phyloP scores from a whole-genome alignment of 2,329 filamentous ascomycete species.

The Rosellinia necatrix region DNA sequence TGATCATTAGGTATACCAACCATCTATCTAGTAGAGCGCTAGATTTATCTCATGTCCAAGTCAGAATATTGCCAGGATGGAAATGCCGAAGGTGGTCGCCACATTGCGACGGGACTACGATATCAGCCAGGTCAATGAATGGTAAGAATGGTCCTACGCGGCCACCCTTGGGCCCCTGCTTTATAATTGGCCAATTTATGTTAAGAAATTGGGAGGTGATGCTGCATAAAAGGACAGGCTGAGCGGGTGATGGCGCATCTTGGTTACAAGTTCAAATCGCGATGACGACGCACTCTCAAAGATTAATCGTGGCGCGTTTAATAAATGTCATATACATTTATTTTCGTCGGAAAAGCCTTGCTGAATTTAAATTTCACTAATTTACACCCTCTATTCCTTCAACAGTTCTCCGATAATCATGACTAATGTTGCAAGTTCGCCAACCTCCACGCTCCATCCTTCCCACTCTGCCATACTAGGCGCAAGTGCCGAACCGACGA shows the following conservation, averaged over 20 bases:
- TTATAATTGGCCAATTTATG: constrained; percentile 23
- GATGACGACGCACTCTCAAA: too few species aligned
- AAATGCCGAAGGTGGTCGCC: constrained; percentile 28
- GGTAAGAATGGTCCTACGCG: constrained; percentile 26
- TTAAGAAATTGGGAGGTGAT: constrained; percentile 7
- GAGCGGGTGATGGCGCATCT: too few species aligned
- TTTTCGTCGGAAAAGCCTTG: too few species aligned
- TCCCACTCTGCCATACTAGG: constrained; percentile 2
- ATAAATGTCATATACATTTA: too few species aligned
- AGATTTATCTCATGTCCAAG: constrained; percentile 22
- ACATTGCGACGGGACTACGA: constrained; percentile 29
- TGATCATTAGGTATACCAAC: not conserved
- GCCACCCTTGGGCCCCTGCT: constrained; percentile 25
- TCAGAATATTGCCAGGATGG: constrained; percentile 28
- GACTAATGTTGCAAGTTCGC: constrained; percentile 2
- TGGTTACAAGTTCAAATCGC: too few species aligned
- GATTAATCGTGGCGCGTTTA: too few species aligned
- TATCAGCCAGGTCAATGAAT: constrained; percentile 23
- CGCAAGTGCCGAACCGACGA: not conserved
- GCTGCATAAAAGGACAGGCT: not conserved
- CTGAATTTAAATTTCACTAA: too few species aligned
- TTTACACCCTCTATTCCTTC: too few species aligned
- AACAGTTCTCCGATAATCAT: constrained; percentile 12
- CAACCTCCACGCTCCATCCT: constrained; percentile 9
- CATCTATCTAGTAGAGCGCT: not conserved